Evolutionary conservation across 352 stramenopile species (phyloP).

Genomic region (Phytophthora gonapodyides): DNA sequence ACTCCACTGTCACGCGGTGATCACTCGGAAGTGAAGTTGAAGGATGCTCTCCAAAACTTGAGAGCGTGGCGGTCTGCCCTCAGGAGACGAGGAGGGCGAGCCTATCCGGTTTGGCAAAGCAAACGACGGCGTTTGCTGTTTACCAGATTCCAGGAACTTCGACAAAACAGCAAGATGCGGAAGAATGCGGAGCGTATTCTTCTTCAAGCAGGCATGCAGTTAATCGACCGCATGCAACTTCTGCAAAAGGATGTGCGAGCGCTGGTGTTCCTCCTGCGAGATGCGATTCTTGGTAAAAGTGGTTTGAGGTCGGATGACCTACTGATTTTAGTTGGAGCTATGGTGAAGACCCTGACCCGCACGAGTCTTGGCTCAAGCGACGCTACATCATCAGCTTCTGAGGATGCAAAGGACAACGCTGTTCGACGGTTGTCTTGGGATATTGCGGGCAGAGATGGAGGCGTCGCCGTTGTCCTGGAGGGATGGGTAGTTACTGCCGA

Average conservation of each 20-base stretch:
- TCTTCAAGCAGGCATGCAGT: slow-evolving; percentile 32
- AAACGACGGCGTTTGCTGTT: slow-evolving; percentile 6
- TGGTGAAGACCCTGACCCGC: slow-evolving; percentile 17
- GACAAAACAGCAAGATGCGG: slow-evolving; percentile 2
- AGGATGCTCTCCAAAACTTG: slow-evolving; percentile 5
- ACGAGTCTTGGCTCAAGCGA: neutral
- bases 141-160: slow-evolving; percentile 13
- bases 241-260: slow-evolving; percentile 24
- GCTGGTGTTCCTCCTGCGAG: slow-evolving; percentile 35
- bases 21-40: slow-evolving; percentile 14
- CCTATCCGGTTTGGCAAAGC: slow-evolving; percentile 6
- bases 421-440: slow-evolving; percentile 33
- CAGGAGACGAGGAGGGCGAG: slow-evolving; percentile 9
- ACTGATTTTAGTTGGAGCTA: slow-evolving; percentile 15
- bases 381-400: neutral
- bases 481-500: slow-evolving; percentile 63
- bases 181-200: slow-evolving; percentile 20
- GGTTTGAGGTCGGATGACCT: slow-evolving; percentile 14
- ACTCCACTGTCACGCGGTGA: neutral
- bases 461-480: slow-evolving; percentile 33
- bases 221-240: slow-evolving; percentile 29
- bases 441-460: slow-evolving; percentile 31
- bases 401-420: slow-evolving; percentile 18
- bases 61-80: neutral
- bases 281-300: slow-evolving; percentile 27